A percentile compares a stretch with the other conserved stretches of the same genome.
These are phyloP conservation scores for Escallonia herrerae DNA, from an alignment of 129 eudicot genomes.

Conservation along the genomic window DNA sequence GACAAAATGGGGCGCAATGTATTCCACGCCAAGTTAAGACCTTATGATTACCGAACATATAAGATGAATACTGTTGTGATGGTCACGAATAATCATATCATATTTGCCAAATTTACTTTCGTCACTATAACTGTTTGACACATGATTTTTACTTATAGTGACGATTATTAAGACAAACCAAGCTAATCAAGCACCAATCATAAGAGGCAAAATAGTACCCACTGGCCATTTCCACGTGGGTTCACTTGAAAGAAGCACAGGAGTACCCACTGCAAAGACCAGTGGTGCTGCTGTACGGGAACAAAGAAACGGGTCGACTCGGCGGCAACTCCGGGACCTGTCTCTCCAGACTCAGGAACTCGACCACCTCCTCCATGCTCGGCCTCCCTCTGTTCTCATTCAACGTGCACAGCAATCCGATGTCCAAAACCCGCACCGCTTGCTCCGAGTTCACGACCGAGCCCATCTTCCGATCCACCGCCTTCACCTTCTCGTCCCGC, in stretches of 20 bases:
- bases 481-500: conserved; percentile 36
- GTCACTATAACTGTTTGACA: too few species aligned
- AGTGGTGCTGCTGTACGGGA: conserved; percentile 58
- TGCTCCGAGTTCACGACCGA: conserved; percentile 50
- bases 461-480: conserved; percentile 56
- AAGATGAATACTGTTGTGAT: too few species aligned
- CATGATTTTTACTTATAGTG: too few species aligned
- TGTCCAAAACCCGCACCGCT: conserved; percentile 46
- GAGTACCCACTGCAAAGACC: conserved; percentile 57
- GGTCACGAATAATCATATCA: too few species aligned
- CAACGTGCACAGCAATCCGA: conserved; percentile 61
- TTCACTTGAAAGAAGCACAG: conserved; percentile 53
- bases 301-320: conserved; percentile 55
- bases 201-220: background rate
- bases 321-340: conserved; percentile 44
- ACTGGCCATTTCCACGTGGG: background rate
- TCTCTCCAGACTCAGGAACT: conserved; percentile 31
- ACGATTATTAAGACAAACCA: too few species aligned
- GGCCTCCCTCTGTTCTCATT: conserved; percentile 66
- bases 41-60: too few species aligned
- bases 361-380: conserved; percentile 46
- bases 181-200: too few species aligned
- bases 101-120: too few species aligned
- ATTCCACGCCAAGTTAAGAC: too few species aligned
- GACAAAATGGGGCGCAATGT: too few species aligned